These are phyloP conservation scores for Blastocystis sp. DNA, from an alignment of 352 stramenopile genomes.

Conservation along the genomic window DNA sequence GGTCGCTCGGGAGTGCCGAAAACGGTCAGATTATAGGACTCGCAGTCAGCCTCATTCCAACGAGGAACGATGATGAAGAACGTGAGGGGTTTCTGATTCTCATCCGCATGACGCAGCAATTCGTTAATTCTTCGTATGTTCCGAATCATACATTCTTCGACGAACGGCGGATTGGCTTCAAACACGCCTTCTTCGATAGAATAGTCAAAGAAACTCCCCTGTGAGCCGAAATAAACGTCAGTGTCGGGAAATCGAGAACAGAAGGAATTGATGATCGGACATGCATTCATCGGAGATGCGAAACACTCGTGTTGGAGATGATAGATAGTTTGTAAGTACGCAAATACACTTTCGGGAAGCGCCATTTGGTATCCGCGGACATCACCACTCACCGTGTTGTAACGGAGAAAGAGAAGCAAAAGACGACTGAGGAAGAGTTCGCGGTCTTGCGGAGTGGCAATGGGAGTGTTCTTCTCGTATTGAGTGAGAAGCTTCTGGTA, in stretches of 20 bases:
- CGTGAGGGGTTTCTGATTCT: neutral
- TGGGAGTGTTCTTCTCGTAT: neutral
- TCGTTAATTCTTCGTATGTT: neutral
- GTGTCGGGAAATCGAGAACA: neutral
- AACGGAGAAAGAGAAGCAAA: slow-evolving; percentile 4
- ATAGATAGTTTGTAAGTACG: neutral
- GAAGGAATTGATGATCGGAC: neutral
- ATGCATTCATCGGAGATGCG: neutral
- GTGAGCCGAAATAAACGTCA: neutral
- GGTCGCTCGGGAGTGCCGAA: neutral
- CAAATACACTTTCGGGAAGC: neutral
- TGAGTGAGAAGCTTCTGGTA: neutral
- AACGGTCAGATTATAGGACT: slow-evolving; percentile 2
- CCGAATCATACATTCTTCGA: slow-evolving; percentile 25
- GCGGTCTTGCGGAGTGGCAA: neutral
- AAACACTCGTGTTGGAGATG: slow-evolving; percentile 3
- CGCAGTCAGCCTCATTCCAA: slow-evolving; percentile 6
- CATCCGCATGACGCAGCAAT: neutral
- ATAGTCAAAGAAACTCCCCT: slow-evolving; percentile 37
- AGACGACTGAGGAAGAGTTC: neutral
- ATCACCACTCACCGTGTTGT: neutral
- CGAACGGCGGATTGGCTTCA: slow-evolving; percentile 19
- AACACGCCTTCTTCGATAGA: neutral
- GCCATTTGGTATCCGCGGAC: slow-evolving; percentile 18
- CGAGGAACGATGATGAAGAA: slow-evolving; percentile 22